Evolutionary conservation across 1,284 basidiomycete genomes (phyloP).

Genomic region (Mixia osmundae): DNA sequence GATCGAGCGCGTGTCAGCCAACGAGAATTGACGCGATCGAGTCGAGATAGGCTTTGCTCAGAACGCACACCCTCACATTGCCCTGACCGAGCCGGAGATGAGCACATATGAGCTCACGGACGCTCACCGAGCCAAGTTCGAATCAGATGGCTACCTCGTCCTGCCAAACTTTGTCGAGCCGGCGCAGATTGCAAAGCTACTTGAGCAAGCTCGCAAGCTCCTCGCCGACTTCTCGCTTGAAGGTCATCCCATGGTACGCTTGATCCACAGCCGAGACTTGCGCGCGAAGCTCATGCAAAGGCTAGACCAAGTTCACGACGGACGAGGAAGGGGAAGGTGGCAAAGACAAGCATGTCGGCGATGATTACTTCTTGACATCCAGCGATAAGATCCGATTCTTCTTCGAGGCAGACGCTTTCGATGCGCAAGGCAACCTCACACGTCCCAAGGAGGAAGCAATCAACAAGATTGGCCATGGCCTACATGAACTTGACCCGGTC

Average conservation of each 20-base stretch:
- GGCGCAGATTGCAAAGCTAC: conserved; percentile 37
- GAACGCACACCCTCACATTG: too few species aligned
- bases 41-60: too few species aligned
- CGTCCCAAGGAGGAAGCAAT: conserved; percentile 41
- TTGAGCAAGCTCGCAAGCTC: conserved; percentile 44
- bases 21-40: too few species aligned
- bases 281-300: conserved; percentile 1
- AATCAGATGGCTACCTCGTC: conserved; percentile 37
- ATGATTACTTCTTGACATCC: conserved; percentile 73
- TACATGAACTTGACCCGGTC: conserved; percentile 59
- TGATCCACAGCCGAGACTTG: conserved; percentile 2
- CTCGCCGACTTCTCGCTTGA: conserved; percentile 48
- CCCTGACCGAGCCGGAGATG: too few species aligned
- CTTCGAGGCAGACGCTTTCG: conserved; percentile 56
- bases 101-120: too few species aligned
- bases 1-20: too few species aligned
- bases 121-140: neutral
- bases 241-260: conserved; percentile 50
- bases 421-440: conserved; percentile 33
- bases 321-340: conserved; percentile 33
- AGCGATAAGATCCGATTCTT: conserved; percentile 85
- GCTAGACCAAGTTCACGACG: conserved; percentile 81
- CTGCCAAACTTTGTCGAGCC: conserved; percentile 43
- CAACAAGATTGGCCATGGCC: conserved; percentile 31
- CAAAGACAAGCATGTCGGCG: conserved; percentile 39